A percentile compares a stretch with the other conserved stretches of the same genome.
These are phyloP conservation scores for Fraxinus excelsior DNA, from an alignment of 257 asterid genomes.

Conservation along the genomic window DNA sequence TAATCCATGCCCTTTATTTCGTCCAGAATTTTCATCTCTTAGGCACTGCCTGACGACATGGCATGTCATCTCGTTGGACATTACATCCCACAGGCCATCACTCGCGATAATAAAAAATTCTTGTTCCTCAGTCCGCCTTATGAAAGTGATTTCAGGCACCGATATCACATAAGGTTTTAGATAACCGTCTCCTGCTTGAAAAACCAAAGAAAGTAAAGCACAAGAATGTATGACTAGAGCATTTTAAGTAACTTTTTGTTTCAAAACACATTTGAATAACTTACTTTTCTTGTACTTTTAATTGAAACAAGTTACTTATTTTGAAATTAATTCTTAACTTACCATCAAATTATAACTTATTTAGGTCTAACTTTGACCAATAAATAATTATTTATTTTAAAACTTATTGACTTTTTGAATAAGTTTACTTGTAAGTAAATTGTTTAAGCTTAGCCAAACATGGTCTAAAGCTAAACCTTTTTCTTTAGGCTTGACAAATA, in stretches of 20 bases:
- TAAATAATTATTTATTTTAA: no score
- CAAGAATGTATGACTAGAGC: background rate
- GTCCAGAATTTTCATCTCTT: background rate
- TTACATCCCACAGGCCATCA: slow-evolving; percentile 39
- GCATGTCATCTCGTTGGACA: slow-evolving; percentile 34
- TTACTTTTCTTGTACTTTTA: no score
- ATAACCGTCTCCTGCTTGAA: slow-evolving; percentile 24
- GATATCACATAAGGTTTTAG: slow-evolving; percentile 33
- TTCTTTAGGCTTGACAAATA: background rate
- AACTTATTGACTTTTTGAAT: no score
- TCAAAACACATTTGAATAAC: no score
- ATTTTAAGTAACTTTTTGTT: no score
- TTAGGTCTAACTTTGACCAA: no score
- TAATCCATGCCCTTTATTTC: background rate
- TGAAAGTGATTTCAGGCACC: slow-evolving; percentile 29
- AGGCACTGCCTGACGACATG: slow-evolving; percentile 33
- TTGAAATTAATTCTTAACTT: background rate
- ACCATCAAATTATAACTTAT: background rate
- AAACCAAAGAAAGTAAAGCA: background rate
- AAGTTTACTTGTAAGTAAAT: background rate
- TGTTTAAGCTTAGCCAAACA: background rate
- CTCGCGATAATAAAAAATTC: slow-evolving; percentile 32
- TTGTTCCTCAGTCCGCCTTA: slow-evolving; percentile 18
- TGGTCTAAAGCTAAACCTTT: background rate
- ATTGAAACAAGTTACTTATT: background rate